Conservation (phyloP, 1,284 basidiomycete genomes). For the Papiliotrema laurentii region DNA sequence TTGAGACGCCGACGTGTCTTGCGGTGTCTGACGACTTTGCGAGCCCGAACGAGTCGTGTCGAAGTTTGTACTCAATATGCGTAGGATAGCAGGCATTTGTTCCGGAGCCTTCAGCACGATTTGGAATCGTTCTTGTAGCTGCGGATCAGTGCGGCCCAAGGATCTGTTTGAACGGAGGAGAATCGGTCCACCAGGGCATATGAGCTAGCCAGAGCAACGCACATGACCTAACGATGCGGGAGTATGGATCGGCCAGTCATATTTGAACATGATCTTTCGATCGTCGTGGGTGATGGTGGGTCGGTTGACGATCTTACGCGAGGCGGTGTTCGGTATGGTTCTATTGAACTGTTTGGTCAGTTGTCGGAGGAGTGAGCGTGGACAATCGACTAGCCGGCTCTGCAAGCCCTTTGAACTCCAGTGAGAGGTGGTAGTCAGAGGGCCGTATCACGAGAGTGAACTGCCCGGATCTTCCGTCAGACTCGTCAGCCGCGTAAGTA, state of each 20-base stretch:
- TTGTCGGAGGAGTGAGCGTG: background rate
- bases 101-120: conserved; percentile 1
- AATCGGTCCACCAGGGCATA: background rate
- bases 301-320: background rate
- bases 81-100: background rate
- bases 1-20: background rate
- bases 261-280: background rate
- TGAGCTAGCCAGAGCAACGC: background rate
- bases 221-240: background rate
- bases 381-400: background rate
- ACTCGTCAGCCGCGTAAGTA: background rate
- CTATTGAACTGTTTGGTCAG: background rate
- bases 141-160: background rate
- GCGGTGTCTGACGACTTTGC: background rate
- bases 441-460: background rate
- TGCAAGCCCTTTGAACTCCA: background rate
- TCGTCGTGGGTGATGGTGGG: background rate
- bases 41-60: background rate
- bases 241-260: conserved; percentile 5
- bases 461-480: background rate
- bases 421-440: background rate
- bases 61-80: conserved; percentile 7
- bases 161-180: background rate
- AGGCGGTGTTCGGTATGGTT: background rate
- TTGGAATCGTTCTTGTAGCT: conserved; percentile 15